These are phyloP conservation scores for Quercus rubra DNA, from an alignment of 306 rosid species.

Conservation along the genomic window DNA sequence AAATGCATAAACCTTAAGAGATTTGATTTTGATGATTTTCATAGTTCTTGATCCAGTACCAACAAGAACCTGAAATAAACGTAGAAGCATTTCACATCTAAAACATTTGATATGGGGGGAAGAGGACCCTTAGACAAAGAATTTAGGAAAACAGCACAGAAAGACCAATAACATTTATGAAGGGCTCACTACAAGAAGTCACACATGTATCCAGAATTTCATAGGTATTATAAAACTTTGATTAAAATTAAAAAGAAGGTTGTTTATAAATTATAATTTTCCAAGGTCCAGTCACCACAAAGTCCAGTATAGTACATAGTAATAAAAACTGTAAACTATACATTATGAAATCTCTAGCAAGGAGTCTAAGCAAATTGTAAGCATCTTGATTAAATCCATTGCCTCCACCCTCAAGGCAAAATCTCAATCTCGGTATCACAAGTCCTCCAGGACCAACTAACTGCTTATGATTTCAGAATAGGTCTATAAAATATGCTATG, in stretches of 20 bases:
- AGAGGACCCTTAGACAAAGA: conserved; percentile 6
- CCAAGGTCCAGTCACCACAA: background rate
- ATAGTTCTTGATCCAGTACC: conserved; percentile 87
- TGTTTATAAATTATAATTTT: background rate
- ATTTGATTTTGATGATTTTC: conserved; percentile 77
- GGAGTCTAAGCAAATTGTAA: background rate
- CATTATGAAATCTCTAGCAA: background rate
- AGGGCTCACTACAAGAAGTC: background rate
- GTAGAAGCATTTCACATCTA: background rate
- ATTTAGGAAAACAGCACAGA: background rate
- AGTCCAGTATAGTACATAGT: background rate
- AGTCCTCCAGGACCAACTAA: background rate
- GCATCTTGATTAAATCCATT: background rate
- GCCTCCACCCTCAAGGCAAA: background rate
- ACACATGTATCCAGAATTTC: background rate
- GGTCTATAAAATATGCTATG: background rate
- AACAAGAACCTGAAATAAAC: conserved; percentile 72
- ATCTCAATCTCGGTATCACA: background rate
- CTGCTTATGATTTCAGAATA: background rate
- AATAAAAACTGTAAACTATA: background rate
- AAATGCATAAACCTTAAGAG: conserved; percentile 86
- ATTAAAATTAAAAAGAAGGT: background rate
- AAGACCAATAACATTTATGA: background rate
- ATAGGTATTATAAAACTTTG: background rate
- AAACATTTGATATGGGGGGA: background rate